Base-by-base conservation (phyloP, 805 yeast species). In the Candida orba region DNA sequence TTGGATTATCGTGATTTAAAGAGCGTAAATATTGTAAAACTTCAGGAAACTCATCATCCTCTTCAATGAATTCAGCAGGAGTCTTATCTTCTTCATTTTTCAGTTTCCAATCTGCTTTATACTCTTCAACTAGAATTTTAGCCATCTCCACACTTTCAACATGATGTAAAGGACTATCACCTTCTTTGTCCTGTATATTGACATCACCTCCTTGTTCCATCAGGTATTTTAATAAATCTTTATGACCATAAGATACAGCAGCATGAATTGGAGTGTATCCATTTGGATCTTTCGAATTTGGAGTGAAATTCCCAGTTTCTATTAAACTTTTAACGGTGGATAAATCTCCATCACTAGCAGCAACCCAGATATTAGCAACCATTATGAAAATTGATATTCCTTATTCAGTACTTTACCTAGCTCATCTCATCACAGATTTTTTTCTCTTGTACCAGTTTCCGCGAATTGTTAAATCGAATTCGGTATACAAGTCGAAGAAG, bases 251-350 rank as follows among this genome's bases (percentile, higher is more conserved):
- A 1, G 97, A 84, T 3, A 95, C 95, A 2, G 99, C 98, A 1
- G 99, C 99, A 62, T 93, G 99, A 12, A 93, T 73, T 7, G 99
- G 95, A 0, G 98, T 91, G 64, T 95, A 93, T 1, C 99, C 99
- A 56, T 90, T 87, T 1, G 86, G 84, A 62, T 93, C 99, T 49
- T 81, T 78, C 7, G 83, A 74, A 56, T 87, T 83, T 4, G 96
- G 76, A 3, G 80, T 71, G 50, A 67, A 69, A 6, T 66, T 56
- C 0, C 81, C 83, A 0, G 73, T 54, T 10, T 63, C 68, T 8
- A 93, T 64, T 42, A 70, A 67, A 13, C 69, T 50, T 49, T 79
- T 75, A 7, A 93, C 96, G 8, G 71, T 56, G 3, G 67, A 72
- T 4, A 73, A 46, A 48, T 81, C 76, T 53, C 87, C 83, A 59